Percentiles rank a stretch among this genome's conserved stretches.
Conservation (phyloP, 805 yeast species). For the Cyberlindnera mrakii region DNA sequence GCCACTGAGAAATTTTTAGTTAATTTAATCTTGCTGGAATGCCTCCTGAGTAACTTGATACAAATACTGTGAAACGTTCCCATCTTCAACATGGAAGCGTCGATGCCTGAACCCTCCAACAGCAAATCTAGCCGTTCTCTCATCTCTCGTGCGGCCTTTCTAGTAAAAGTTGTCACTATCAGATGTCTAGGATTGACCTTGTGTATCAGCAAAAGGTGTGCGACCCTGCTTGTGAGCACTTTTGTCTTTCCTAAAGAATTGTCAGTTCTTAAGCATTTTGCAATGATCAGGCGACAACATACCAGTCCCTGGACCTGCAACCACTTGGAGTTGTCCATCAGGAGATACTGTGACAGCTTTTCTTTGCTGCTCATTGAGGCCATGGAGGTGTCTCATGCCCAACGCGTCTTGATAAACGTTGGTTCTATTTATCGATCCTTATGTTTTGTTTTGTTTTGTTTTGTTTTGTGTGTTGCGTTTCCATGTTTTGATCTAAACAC, state of each 20-base stretch:
- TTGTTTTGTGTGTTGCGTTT: too few species aligned
- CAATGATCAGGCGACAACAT: neutral
- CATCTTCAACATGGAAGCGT: slow-evolving; percentile 45
- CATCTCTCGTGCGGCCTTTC: slow-evolving; percentile 89
- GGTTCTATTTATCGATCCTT: neutral
- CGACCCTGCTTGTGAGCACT: slow-evolving; percentile 75
- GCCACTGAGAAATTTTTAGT: slow-evolving; percentile 44
- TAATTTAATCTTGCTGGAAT: slow-evolving; percentile 47
- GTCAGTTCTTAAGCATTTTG: slow-evolving; percentile 16
- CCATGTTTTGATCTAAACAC: neutral
- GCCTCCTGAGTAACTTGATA: slow-evolving; percentile 45
- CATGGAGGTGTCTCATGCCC: slow-evolving; percentile 3
- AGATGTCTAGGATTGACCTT: slow-evolving; percentile 54
- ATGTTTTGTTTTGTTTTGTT: slow-evolving; percentile 1
- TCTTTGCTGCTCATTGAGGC: slow-evolving; percentile 36
- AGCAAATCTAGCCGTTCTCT: slow-evolving; percentile 45
- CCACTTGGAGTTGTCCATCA: slow-evolving; percentile 39
- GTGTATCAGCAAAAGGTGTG: slow-evolving; percentile 50
- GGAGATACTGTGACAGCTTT: slow-evolving; percentile 38
- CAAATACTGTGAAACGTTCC: slow-evolving; percentile 93
- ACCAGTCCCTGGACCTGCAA: slow-evolving; percentile 67
- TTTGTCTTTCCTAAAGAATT: slow-evolving; percentile 50
- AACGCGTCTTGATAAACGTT: neutral
- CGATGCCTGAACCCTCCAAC: slow-evolving; percentile 27
- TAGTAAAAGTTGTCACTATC: slow-evolving; percentile 88